These are phyloP conservation scores for Pezicula carpinea DNA, from an alignment of 2,329 filamentous ascomycete species.

Conservation along the genomic window DNA sequence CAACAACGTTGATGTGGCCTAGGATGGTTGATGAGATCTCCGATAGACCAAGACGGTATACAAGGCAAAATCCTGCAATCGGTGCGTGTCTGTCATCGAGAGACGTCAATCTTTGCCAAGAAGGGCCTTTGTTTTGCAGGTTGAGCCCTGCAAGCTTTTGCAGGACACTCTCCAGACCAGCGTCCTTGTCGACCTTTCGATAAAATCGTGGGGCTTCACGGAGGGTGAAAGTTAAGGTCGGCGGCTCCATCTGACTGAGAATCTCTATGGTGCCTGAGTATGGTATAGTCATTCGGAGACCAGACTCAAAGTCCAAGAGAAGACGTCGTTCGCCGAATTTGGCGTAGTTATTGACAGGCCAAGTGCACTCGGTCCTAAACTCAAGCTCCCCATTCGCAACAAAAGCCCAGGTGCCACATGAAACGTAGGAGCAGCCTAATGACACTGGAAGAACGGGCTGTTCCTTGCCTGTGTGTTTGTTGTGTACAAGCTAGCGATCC, in stretches of 20 bases:
- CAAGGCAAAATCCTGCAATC: slow-evolving; percentile 42
- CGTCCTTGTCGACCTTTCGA: slow-evolving; percentile 7
- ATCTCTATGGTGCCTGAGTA: slow-evolving; percentile 29
- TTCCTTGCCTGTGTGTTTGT: too few species aligned
- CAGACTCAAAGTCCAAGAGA: slow-evolving; percentile 31
- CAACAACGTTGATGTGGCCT: slow-evolving; percentile 16
- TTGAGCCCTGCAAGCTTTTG: slow-evolving; percentile 1
- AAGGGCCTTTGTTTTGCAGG: slow-evolving; percentile 4
- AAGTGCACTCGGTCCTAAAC: slow-evolving; percentile 36
- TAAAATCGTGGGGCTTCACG: slow-evolving; percentile 48
- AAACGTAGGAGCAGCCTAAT: slow-evolving; percentile 31
- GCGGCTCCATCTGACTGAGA: slow-evolving; percentile 35
- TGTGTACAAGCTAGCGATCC: too few species aligned
- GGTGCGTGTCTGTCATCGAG: slow-evolving; percentile 32
- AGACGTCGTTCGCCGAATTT: slow-evolving; percentile 34
- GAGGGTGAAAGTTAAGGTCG: slow-evolving; percentile 45
- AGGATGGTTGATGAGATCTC: neutral
- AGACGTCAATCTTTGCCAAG: slow-evolving; percentile 26
- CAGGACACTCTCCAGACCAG: neutral
- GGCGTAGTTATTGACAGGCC: slow-evolving; percentile 35
- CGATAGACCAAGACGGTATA: slow-evolving; percentile 41
- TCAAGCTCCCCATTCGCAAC: slow-evolving; percentile 26
- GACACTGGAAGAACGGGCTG: slow-evolving; percentile 13
- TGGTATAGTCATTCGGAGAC: slow-evolving; percentile 41
- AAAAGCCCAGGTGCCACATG: slow-evolving; percentile 41